Base-by-base conservation (phyloP, 768 basidiomycete genomes). In the Pholiota molesta region DNA sequence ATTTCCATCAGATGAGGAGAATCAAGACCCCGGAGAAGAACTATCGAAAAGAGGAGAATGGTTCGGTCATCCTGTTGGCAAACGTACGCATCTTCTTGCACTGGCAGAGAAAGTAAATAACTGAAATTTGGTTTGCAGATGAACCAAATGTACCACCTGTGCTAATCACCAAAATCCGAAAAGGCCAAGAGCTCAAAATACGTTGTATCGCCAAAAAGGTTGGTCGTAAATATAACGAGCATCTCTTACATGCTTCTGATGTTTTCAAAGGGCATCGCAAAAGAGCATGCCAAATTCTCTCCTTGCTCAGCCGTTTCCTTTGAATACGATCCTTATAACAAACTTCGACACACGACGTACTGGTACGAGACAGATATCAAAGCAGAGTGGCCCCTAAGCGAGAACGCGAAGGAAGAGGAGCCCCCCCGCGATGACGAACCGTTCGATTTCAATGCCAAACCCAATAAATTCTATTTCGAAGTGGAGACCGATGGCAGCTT, bases 241-340 rank as follows among this genome's bases (percentile, higher is more conserved):
- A 33, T 51, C 9, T n/a, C 51, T 51, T 23, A 42, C 51, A 42
- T 49, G 42, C 52, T 57, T 40, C 45, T 52, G 28, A 23, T 52
- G 29, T 47, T 56, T 28, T 65, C 19, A 69, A 21, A 98, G 97
- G 97, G 97, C 44, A 90, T 97, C 62, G 95, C 97, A 3, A 98
- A 98, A 80, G 95, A 97, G 73, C 97, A 99, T 72, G 95, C 97
- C 13, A 99, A 99, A 77, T 99, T 97, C 94, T 97, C 95, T 0
- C 97, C 97, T 13, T 92, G 95, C 62, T 92, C 95, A 1, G 95
- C 97, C 8, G 89, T 99, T 17, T 87, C 90, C 8, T 99, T 97
- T 66, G 97, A 99, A 78, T 99, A 99, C 65, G 97, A 99, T 75
- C 97, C 97, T 13, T 85, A 98, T 80, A 99, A 99, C 78, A 95